These are phyloP conservation scores for Sphagnum magellanicum DNA, from an alignment of 228 moss, liverwort and hornwort species.

Conservation along the genomic window DNA sequence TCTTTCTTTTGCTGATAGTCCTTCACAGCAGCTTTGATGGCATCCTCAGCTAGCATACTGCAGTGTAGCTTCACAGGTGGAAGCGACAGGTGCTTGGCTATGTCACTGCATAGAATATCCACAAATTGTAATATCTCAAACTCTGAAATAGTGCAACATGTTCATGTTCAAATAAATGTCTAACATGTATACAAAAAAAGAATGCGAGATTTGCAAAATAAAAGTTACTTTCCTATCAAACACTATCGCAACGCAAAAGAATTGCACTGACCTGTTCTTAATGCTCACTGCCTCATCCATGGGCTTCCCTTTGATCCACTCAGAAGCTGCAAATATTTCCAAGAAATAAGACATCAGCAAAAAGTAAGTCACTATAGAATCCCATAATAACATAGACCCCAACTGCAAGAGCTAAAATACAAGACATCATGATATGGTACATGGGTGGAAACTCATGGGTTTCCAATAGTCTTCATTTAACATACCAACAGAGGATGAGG, in stretches of 20 bases:
- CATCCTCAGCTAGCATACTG: conserved; percentile 61
- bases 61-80: conserved; percentile 60
- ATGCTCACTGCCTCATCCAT: neutral
- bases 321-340: neutral
- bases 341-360: too few species aligned
- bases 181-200: too few species aligned
- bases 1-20: conserved; percentile 44
- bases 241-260: neutral
- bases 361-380: too few species aligned
- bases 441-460: too few species aligned
- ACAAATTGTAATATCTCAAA: too few species aligned
- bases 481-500: conserved; percentile 93
- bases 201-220: too few species aligned
- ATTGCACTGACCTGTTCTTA: neutral
- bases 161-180: too few species aligned
- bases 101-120: conserved; percentile 29
- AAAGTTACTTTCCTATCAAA: too few species aligned
- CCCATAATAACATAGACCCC: too few species aligned
- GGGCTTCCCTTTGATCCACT: neutral
- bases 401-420: too few species aligned
- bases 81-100: conserved; percentile 60
- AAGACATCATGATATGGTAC: too few species aligned
- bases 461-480: neutral
- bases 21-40: conserved; percentile 51
- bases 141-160: too few species aligned